Base-by-base conservation (phyloP, 2,329 filamentous ascomycete genomes). In the Aspergillus vadensis region DNA sequence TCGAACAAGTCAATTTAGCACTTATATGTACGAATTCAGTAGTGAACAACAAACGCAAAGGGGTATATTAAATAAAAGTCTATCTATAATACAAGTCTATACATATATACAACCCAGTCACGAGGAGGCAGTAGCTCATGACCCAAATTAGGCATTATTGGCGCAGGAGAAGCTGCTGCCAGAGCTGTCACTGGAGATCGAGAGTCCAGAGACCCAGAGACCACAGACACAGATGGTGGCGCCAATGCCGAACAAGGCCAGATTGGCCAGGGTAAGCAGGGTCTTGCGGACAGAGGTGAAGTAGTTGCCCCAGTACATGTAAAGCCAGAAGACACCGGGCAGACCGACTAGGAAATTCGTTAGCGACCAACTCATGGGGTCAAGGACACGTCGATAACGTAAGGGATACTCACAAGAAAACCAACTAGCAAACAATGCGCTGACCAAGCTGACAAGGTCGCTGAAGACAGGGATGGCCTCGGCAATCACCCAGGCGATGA, bases 381-480 rank as follows among this genome's bases (percentile, higher is more conserved):
- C 12, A 36, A 36, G 4, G 32, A 36, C 4, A 14, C 1, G 15
- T 14, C 12, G 4, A 36, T 2, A 3, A 14, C 2, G 1, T 5
- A 36, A 1, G 4, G 32, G 0, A 36, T 14, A 36, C 32, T 36
- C 32, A 36, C 32, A 65, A 5, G 55, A 59, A 25, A 63, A 63
- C 62, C 62, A 63, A 43, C 62, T 63, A 3, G 51, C 59, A 21
- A 63, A 63, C 4, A 63, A 21, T 19, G 62, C 55, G 27, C 51
- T 59, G 63, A 90, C 84, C 41, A 91, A 76, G 10, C 85, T 85
- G 27, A 91, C 77, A 10, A 91, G 76, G 51, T 86, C 81, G 68
- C 84, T 85, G 77, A 91, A 91, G 49, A 86, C 83, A 1, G 89
- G 89, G 7, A 91, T 87, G 0, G 85, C 85, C 72, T 89, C 85